These are phyloP conservation scores for Penicillium steckii DNA, from an alignment of 495 filamentous ascomycete species.

Conservation along the genomic window DNA sequence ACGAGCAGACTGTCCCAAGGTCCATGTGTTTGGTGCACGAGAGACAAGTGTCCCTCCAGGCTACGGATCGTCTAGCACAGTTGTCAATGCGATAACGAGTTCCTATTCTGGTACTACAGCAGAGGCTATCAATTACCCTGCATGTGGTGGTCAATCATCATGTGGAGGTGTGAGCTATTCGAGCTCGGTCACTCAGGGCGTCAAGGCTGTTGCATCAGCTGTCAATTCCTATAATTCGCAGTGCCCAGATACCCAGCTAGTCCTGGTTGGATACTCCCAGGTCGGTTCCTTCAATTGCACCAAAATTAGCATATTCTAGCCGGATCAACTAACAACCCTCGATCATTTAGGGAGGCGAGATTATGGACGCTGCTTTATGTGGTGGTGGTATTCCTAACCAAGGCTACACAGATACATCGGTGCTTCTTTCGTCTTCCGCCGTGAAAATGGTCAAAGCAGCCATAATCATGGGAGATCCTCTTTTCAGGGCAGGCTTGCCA, in stretches of 20 bases:
- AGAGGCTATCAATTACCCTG: conserved; percentile 59
- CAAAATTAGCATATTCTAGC: not conserved
- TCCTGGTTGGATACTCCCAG: conserved; percentile 62
- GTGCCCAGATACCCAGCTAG: conserved; percentile 58
- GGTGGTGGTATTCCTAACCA: conserved; percentile 56
- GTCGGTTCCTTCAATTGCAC: conserved; percentile 19
- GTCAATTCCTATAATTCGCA: conserved; percentile 52
- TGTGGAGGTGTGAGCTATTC: conserved; percentile 55
- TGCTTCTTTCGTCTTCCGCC: conserved; percentile 44
- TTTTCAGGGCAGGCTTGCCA: conserved; percentile 48
- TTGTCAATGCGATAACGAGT: conserved; percentile 48
- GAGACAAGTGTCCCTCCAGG: conserved; percentile 59
- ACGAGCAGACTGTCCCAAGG: conserved; percentile 39
- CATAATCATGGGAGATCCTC: conserved; percentile 64
- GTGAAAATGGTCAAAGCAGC: conserved; percentile 55
- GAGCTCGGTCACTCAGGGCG: conserved; percentile 51
- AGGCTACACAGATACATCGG: conserved; percentile 46
- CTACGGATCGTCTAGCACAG: conserved; percentile 49
- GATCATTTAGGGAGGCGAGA: conserved; percentile 55
- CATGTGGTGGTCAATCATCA: conserved; percentile 52
- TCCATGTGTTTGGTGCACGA: conserved; percentile 64
- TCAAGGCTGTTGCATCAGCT: conserved; percentile 50
- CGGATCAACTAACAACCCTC: no score
- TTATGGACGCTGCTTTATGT: conserved; percentile 63
- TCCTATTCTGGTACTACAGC: conserved; percentile 50